Conservation (phyloP, 2,329 filamentous ascomycete species). For the Aspergillus japonicus region DNA sequence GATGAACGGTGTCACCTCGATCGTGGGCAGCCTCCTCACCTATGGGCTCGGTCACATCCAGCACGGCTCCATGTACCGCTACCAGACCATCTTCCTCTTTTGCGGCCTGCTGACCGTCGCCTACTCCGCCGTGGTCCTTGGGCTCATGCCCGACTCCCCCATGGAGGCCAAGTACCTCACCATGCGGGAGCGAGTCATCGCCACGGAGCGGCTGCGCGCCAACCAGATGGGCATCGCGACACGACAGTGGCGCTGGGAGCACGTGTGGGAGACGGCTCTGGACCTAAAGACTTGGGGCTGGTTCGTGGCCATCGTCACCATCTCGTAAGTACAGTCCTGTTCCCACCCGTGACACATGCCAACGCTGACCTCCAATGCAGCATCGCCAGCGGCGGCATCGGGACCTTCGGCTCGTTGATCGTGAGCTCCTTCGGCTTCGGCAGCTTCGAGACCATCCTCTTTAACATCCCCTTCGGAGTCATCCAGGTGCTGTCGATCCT, state of each 20-base stretch:
- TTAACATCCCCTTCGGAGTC: constrained; percentile 43
- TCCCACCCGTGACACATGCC: too few species aligned
- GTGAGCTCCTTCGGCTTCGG: constrained; percentile 44
- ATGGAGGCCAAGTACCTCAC: constrained; percentile 51
- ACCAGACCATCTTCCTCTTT: constrained; percentile 54
- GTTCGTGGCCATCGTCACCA: constrained; percentile 28
- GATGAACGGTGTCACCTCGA: constrained; percentile 61
- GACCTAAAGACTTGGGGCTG: constrained; percentile 41
- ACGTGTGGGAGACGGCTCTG: constrained; percentile 39
- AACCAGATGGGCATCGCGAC: constrained; percentile 58
- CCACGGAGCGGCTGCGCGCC: constrained; percentile 54
- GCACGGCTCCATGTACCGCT: constrained; percentile 40
- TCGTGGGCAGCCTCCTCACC: constrained; percentile 56
- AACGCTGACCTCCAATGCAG: constrained; percentile 11
- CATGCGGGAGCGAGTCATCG: constrained; percentile 53
- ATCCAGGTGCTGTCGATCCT: constrained; percentile 42
- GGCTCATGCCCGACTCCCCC: constrained; percentile 52
- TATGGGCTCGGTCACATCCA: constrained; percentile 61
- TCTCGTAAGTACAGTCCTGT: constrained; percentile 17
- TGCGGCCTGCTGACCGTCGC: constrained; percentile 54
- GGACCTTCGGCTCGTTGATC: constrained; percentile 43
- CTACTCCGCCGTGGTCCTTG: constrained; percentile 48
- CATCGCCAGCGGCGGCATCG: constrained; percentile 41
- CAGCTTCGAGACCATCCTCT: constrained; percentile 42
- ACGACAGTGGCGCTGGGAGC: constrained; percentile 53